Evolutionary conservation across 75 land plant genomes (phyloP).

Genomic region (Sequoiadendron giganteum): DNA sequence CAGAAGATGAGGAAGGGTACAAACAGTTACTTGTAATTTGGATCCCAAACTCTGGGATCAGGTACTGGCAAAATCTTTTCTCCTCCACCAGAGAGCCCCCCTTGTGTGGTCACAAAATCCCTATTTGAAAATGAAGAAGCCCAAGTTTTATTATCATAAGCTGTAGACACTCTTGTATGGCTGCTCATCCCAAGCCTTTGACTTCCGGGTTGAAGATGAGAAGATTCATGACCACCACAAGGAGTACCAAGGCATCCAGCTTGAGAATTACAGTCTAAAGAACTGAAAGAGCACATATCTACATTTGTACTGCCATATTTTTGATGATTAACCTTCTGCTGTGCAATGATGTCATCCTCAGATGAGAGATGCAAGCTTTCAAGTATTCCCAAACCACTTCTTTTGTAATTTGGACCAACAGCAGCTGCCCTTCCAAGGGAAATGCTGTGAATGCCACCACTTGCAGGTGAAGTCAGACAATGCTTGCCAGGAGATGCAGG

Average conservation of each 20-base stretch:
- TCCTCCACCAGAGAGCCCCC: conserved; percentile 18
- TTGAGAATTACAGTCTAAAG: conserved; percentile 30
- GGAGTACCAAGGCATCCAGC: conserved; percentile 28
- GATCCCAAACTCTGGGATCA: conserved; percentile 75
- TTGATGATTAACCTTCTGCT: conserved; percentile 30
- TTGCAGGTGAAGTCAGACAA: conserved; percentile 66
- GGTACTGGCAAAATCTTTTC: conserved; percentile 29
- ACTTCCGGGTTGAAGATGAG: conserved; percentile 32
- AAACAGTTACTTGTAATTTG: conserved; percentile 54
- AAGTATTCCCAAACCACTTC: conserved; percentile 39
- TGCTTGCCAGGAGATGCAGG: conserved; percentile 63
- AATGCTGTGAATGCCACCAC: conserved; percentile 40
- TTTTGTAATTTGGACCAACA: conserved; percentile 38
- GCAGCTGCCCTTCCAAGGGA: conserved; percentile 55
- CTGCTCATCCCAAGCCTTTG: conserved; percentile 24
- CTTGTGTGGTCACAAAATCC: conserved; percentile 2
- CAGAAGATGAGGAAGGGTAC: background rate
- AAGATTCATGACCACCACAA: conserved; percentile 15
- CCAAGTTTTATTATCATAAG: conserved; percentile 13
- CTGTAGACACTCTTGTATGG: conserved; percentile 16
- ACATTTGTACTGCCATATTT: conserved; percentile 15
- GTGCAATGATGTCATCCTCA: conserved; percentile 22
- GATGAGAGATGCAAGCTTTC: conserved; percentile 21
- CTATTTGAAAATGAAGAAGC: conserved; percentile 18
- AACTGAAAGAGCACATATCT: conserved; percentile 1